These are phyloP conservation scores for Rhizopogon salebrosus DNA, from an alignment of 768 basidiomycete species.

Conservation along the genomic window DNA sequence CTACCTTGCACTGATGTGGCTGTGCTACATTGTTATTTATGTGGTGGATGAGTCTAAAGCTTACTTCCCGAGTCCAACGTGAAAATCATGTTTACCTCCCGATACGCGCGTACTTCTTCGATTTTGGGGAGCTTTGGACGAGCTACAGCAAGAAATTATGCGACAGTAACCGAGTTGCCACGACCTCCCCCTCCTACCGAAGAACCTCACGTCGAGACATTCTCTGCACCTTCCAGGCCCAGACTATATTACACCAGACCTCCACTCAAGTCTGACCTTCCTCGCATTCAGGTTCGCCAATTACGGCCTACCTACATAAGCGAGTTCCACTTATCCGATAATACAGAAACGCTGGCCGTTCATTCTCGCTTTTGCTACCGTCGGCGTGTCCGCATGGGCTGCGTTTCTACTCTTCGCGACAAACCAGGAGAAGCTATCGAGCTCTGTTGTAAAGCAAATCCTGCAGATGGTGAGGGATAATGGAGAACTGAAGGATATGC, in stretches of 20 bases:
- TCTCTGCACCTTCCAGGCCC: conserved; percentile 40
- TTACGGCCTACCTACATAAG: neutral
- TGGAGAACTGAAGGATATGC: conserved; percentile 39
- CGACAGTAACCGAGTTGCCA: conserved; percentile 18
- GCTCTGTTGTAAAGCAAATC: conserved; percentile 67
- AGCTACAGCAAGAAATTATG: conserved; percentile 10
- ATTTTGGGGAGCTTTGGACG: neutral
- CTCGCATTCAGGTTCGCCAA: conserved; percentile 33
- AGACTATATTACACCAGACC: conserved; percentile 41
- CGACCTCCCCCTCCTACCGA: conserved; percentile 19
- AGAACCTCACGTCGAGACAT: conserved; percentile 32
- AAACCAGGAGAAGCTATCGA: conserved; percentile 75
- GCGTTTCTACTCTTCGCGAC: conserved; percentile 64
- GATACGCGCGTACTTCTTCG: neutral
- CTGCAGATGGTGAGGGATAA: conserved; percentile 54
- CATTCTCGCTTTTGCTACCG: conserved; percentile 39
- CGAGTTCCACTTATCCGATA: neutral
- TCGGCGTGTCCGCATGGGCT: conserved; percentile 61
- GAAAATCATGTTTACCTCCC: neutral
- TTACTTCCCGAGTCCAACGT: neutral
- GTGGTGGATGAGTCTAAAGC: too few relatives aligned
- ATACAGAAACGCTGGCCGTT: conserved; percentile 50
- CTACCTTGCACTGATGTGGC: neutral
- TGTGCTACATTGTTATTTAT: neutral
- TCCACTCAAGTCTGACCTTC: conserved; percentile 32